Base-by-base conservation (phyloP, 2,329 filamentous ascomycete species). In the Pseudocercospora cruenta region DNA sequence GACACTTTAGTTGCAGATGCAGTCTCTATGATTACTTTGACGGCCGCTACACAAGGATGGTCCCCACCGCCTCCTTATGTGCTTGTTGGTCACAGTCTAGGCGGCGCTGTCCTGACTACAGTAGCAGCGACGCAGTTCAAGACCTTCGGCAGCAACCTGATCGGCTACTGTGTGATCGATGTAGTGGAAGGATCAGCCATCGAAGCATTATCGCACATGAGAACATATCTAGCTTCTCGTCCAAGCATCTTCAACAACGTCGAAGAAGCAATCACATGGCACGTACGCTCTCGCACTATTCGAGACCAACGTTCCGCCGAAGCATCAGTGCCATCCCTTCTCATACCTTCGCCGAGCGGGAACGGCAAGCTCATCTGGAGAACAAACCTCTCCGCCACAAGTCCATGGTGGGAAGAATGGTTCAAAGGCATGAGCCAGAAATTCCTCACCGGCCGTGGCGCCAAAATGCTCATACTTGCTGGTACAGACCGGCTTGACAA, bases 111-210 rank as follows among this genome's bases (percentile, higher is more conserved):
- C 0, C 88, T 97, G 8, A 96, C 93, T 0, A 88, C 97, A 74
- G 83, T 96, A 63, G 88, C 86, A 74, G 85, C 84, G 19, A 87
- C 87, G 0, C 81, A 84, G 45, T 72, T 66, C 59, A 68, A 68
- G 39, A 51, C 69, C 10, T 81, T 97, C 39, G 91, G 90, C 1
- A 78, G 81, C 43, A 85, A 88, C 26, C 78, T 98, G 1, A 82
- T 98, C 16, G 95, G 92, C 21, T 97, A 94, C 79, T 92, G 89
- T 3, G 94, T 98, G 7, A 83, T 99, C 16, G 95, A 99, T 79
- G 93, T 99, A 4, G 95, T 99, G 28, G 95, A 99, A 80, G 87
- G 95, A 10, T 96, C 92, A 0, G 95, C 95, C 36, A 94, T 99
- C 79, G 95, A 98, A 77, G 94, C 95, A 2, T 84, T 99, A 61